Percentiles rank a stretch among this genome's conserved stretches.
Evolutionary conservation across 805 yeast genomes (phyloP).

Genomic region (Starmerella cellae): DNA sequence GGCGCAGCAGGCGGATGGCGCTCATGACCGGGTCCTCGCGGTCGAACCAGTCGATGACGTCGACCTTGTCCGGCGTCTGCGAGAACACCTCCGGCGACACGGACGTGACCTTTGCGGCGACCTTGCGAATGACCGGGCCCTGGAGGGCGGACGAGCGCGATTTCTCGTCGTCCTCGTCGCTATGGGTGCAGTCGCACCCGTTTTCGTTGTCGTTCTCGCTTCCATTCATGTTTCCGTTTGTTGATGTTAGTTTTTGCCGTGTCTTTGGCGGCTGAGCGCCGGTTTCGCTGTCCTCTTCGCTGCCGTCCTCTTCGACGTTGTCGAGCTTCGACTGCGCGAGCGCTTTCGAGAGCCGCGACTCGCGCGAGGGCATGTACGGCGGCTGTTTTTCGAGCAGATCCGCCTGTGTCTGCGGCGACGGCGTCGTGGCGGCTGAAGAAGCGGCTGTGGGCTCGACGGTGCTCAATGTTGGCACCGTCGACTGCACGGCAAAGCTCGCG

Average conservation of each 20-base stretch:
- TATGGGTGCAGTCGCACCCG: neutral
- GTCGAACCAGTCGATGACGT: conserved; percentile 19
- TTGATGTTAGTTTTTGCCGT: too few relatives aligned
- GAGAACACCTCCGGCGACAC: conserved; percentile 20
- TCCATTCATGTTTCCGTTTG: neutral
- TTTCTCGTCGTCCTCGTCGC: neutral
- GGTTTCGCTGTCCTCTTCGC: neutral
- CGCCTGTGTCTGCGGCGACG: neutral
- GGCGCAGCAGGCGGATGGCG: conserved; percentile 27
- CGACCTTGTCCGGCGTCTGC: conserved; percentile 16
- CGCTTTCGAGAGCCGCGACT: neutral
- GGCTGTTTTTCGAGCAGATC: neutral
- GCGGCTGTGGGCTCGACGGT: neutral
- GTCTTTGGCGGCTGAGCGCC: neutral
- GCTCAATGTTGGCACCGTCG: conserved; percentile 1
- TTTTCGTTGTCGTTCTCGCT: neutral
- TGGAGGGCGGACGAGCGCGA: conserved; percentile 11
- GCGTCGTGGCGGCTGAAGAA: neutral
- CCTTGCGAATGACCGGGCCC: conserved; percentile 17
- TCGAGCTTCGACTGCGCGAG: neutral
- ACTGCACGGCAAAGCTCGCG: neutral
- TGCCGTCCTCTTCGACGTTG: neutral
- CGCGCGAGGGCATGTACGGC: neutral
- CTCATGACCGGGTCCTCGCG: conserved; percentile 20
- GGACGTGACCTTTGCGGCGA: conserved; percentile 23